phyloP scores from a whole-genome alignment of 441 rosid genomes.

The Omphalea diandra region DNA sequence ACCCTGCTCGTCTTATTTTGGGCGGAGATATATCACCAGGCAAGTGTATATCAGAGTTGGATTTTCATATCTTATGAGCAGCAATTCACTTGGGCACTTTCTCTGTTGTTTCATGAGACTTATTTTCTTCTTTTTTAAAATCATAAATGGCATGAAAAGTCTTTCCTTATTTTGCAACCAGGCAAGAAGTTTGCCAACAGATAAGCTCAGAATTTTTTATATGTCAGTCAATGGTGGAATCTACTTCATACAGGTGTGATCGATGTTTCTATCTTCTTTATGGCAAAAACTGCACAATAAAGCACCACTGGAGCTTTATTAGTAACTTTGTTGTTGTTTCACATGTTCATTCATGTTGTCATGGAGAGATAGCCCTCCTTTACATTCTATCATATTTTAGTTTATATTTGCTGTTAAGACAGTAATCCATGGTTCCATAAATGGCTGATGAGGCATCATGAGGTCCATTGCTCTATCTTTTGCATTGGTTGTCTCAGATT shows the following conservation, averaged over 20 bases:
- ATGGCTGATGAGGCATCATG: constrained; percentile 6
- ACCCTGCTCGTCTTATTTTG: constrained; percentile 89
- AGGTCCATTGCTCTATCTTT: background rate
- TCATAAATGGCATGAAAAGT: constrained; percentile 12
- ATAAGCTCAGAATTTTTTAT: constrained; percentile 54
- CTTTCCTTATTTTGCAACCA: constrained; percentile 20
- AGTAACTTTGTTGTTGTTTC: background rate
- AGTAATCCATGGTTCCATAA: constrained; percentile 1
- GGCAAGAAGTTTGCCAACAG: constrained; percentile 68
- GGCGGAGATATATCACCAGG: constrained; percentile 99
- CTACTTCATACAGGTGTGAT: constrained; percentile 53
- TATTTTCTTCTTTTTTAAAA: background rate
- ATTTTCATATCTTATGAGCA: background rate
- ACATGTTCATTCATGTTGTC: constrained; percentile 6
- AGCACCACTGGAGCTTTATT: background rate
- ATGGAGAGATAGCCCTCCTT: background rate
- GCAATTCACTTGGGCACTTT: background rate
- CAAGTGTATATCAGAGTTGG: constrained; percentile 29
- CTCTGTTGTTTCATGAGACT: background rate
- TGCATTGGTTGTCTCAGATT: constrained; percentile 9
- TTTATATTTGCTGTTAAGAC: background rate
- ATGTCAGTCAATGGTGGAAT: constrained; percentile 41
- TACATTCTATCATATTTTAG: background rate
- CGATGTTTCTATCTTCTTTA: background rate
- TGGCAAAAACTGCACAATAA: background rate